Evolutionary conservation across 164 flowering plant genomes (phyloP), one percentile per base, ranked within the genome.

Genomic region (Santalum album): DNA sequence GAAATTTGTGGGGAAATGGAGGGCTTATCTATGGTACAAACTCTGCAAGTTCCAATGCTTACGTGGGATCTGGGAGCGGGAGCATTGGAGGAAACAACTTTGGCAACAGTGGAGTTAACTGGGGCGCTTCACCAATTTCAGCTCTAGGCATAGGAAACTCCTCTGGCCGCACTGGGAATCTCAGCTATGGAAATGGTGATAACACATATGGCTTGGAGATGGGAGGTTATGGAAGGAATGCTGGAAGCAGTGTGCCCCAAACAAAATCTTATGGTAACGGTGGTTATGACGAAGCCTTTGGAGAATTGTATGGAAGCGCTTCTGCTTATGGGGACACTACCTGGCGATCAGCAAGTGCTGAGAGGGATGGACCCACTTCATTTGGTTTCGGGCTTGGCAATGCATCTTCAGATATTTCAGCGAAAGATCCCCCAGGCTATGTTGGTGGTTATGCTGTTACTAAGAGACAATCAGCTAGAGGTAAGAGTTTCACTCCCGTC

Each of bases 391-490:
- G 87, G 1, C 70, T 86, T 39, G 78, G 77, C 12, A 68, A 57
- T 66, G 55, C 73, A 47, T 56, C 73, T 58, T 65, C 90, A 12
- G 86, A 86, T 66, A 69, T 63, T 62, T 32, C 62, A 12, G 67
- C 71, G 26, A 77, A 69, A 56, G 64, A 50, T 69, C 69, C 86
- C 25, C 72, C 71, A 47, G 78, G 70, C 66, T 82, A 60, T 59
- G 59, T 65, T 65, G 84, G 72, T 53, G 69, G 72, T 66, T 82
- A 80, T 61, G 67, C 58, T 65, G 83, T 77, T 65, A 47, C 77
- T 49, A 78, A 67, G 69, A 75, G 83, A 75, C 85, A 80, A 58
- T 23, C 87, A 47, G 78, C 74, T 75, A 82, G 87, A 84, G 91
- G 91, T 84, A 73, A 51, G 2, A 6, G 2, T n/a, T n/a, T n/a